Evolutionary conservation across 352 stramenopile species (phyloP), one percentile per base, ranked within the genome.

Genomic region (Globisporangium cystogenes): DNA sequence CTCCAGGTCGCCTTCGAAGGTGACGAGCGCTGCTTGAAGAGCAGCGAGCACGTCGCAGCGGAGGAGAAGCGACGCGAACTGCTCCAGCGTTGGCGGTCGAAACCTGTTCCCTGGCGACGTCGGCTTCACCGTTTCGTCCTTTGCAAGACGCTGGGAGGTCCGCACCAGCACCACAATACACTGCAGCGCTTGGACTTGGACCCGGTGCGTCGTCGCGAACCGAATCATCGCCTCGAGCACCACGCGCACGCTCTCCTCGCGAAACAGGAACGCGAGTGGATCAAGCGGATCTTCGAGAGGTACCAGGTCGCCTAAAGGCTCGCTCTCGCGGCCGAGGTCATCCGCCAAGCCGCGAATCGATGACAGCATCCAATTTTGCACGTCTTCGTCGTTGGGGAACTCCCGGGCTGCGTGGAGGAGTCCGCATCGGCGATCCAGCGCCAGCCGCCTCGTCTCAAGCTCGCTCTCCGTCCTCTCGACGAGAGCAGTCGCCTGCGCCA

Each of bases 341-440:
- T 68, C 45, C 4, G 70, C 23, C 45, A 78, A 48, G 0, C 47
- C 55, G 3, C 52, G 24, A 16, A 78, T 59, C 3, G 51, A 54
- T 7, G 7, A 41, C 6, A 78, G 8, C 14, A 69, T 36, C 69
- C 69, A 78, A 2, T 41, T 53, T 36, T 75, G 69, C 11, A 78
- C 53, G 4, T 65, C 58, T 33, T 50, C 37, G 21, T 78, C 69
- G 23, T 63, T 75, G 0, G 64, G 55, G 29, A 71, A 67, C 21
- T 70, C 58, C 20, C 63, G 40, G 0, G 66, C 69, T 3, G 64
- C 49, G 45, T 68, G 63, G 5, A 78, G 36, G 12, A 78, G 49
- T 26, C 66, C 66, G 8, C 51, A 68, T 46, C 71, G 56, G 37
- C 71, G 54, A 35, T 55, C 41, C 27, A 73, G 37, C 15, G 55